Evolutionary conservation across 352 stramenopile genomes (phyloP).

Genomic region (Phytophthora boehmeriae): DNA sequence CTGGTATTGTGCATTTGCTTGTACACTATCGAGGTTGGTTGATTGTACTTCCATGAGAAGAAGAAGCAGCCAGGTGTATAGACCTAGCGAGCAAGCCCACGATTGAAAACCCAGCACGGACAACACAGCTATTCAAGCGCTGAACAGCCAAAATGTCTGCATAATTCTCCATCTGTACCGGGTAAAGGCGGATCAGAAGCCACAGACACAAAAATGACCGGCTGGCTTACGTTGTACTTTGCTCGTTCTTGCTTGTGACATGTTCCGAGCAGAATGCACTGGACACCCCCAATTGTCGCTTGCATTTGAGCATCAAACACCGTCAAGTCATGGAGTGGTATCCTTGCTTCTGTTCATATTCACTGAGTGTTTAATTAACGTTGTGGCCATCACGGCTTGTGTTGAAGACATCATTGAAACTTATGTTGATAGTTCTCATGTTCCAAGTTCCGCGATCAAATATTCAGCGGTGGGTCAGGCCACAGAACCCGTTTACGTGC

Average conservation of each 20-base stretch:
- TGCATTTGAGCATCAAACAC: conserved; percentile 4
- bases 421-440: conserved; percentile 25
- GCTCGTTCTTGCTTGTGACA: conserved; percentile 8
- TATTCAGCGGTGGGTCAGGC: conserved; percentile 6
- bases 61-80: background rate
- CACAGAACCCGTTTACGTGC: conserved; percentile 13
- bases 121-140: background rate
- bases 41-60: background rate
- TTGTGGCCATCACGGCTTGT: conserved; percentile 10
- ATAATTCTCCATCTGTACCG: background rate
- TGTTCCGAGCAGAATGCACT: conserved; percentile 8
- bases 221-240: conserved; percentile 9
- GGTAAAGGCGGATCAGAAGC: conserved; percentile 2
- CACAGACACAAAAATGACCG: background rate
- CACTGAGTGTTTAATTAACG: conserved; percentile 16
- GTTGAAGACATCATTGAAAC: conserved; percentile 21
- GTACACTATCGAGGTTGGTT: too few species aligned
- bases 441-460: conserved; percentile 20
- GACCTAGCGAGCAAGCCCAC: conserved; percentile 3
- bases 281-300: background rate
- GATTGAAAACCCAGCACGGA: background rate
- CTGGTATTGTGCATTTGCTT: too few species aligned
- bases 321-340: background rate
- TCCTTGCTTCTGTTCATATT: background rate
- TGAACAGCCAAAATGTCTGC: background rate